A percentile compares a stretch with the other conserved stretches of the same genome.
These are phyloP conservation scores for Schizophyllum amplum DNA, from an alignment of 1,284 basidiomycete genomes.

Conservation along the genomic window DNA sequence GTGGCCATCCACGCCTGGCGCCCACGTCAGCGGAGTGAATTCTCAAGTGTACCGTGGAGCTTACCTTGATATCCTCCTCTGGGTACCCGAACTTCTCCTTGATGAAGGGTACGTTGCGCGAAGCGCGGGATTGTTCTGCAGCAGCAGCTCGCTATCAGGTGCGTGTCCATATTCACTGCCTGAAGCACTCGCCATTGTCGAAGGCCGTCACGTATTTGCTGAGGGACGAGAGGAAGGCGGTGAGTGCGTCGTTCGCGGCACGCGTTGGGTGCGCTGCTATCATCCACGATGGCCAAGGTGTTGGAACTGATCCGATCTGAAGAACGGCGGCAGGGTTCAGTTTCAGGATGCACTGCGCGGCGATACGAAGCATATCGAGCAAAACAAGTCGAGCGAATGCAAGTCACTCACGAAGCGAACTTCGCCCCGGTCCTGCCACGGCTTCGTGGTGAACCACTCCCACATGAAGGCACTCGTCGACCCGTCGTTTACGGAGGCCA, in stretches of 20 bases:
- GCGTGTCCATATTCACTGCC: no score
- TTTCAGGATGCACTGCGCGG: not conserved
- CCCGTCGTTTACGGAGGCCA: slow-evolving; percentile 85
- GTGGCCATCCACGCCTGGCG: slow-evolving; percentile 71
- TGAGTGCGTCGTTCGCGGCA: slow-evolving; percentile 41
- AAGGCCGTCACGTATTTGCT: slow-evolving; percentile 63
- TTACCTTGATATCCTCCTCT: slow-evolving; percentile 66
- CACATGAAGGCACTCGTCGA: slow-evolving; percentile 84
- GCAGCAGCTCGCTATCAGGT: not conserved
- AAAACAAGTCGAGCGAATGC: not conserved
- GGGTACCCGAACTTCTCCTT: slow-evolving; percentile 74
- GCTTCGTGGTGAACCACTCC: slow-evolving; percentile 99
- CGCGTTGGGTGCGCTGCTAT: slow-evolving; percentile 70
- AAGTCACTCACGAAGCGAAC: slow-evolving; percentile 64
- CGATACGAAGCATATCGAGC: not conserved
- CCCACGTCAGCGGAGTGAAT: no score
- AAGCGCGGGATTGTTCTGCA: slow-evolving; percentile 48
- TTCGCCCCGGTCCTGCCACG: slow-evolving; percentile 77
- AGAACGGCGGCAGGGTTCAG: not conserved
- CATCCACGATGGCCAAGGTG: slow-evolving; percentile 96
- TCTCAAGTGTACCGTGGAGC: slow-evolving; percentile 15
- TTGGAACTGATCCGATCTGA: slow-evolving; percentile 82
- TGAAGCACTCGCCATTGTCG: slow-evolving; percentile 28
- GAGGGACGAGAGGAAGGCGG: slow-evolving; percentile 58
- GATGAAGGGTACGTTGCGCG: slow-evolving; percentile 68